A percentile compares a stretch with the other conserved stretches of the same genome.
Evolutionary conservation across 192 early-diverging fungal species (phyloP).

Genomic region (Podila horticola): DNA sequence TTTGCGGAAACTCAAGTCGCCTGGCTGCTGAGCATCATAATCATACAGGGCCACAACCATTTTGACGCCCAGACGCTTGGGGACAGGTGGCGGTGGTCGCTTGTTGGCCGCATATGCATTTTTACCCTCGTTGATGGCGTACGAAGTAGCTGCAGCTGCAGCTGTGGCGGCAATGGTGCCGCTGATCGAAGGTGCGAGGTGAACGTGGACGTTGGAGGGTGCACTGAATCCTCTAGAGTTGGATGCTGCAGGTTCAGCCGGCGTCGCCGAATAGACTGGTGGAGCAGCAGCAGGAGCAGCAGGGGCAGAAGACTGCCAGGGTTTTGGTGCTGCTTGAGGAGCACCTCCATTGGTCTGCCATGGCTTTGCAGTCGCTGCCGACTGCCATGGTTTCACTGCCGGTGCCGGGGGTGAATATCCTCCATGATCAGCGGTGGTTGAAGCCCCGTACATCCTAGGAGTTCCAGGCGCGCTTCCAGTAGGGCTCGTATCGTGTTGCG

Average conservation of each 20-base stretch:
- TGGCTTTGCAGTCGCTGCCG: constrained; percentile 25
- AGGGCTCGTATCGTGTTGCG: constrained; percentile 1
- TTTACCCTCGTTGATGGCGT: constrained; percentile 14
- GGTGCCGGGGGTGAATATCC: constrained; percentile 17
- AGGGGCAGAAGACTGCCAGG: constrained; percentile 2
- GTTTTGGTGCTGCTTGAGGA: constrained; percentile 1
- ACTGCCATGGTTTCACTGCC: constrained; percentile 25
- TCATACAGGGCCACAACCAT: constrained; percentile 82
- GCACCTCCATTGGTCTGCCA: constrained; percentile 29
- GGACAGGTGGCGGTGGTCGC: constrained; percentile 48
- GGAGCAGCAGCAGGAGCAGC: constrained; percentile 10
- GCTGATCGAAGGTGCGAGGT: constrained; percentile 26
- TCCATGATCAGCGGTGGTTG: not conserved
- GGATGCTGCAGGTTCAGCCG: constrained; percentile 1
- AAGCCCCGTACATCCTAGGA: not conserved
- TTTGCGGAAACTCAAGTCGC: constrained; percentile 77
- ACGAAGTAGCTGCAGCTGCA: constrained; percentile 34
- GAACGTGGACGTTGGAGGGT: constrained; percentile 26
- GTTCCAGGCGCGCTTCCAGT: constrained; percentile 3
- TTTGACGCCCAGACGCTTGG: constrained; percentile 38
- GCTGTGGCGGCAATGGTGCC: constrained; percentile 27
- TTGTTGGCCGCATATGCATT: constrained; percentile 16
- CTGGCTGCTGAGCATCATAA: constrained; percentile 76
- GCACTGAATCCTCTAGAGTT: not conserved
- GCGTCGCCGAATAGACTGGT: constrained; percentile 23